Conservation (phyloP, 1,284 basidiomycete species). For the Rhodotorula glutinis region DNA sequence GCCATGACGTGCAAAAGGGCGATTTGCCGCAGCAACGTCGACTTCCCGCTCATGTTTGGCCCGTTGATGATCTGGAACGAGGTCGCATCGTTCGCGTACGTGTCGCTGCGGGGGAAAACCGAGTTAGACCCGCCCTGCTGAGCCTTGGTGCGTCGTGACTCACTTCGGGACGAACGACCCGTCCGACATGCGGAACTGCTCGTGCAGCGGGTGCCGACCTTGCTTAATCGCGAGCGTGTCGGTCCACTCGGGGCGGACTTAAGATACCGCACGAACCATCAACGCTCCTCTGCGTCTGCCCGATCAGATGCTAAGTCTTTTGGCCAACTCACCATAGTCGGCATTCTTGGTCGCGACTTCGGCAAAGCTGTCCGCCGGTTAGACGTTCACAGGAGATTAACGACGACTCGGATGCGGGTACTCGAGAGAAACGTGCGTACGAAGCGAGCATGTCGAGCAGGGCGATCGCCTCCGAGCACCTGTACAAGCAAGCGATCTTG, state of each 20-base stretch:
- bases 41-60: slow-evolving; percentile 84
- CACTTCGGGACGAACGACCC: slow-evolving; percentile 56
- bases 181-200: slow-evolving; percentile 61
- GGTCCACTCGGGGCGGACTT: slow-evolving; percentile 73
- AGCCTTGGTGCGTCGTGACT: slow-evolving; percentile 4
- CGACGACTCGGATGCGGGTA: too few species aligned
- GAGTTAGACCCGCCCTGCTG: not conserved
- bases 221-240: slow-evolving; percentile 45
- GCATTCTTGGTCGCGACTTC: slow-evolving; percentile 66
- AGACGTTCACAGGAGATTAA: too few species aligned
- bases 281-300: too few species aligned
- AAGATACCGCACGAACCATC: too few species aligned
- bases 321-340: slow-evolving; percentile 36
- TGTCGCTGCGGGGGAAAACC: slow-evolving; percentile 63
- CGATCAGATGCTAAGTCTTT: too few species aligned
- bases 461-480: slow-evolving; percentile 57
- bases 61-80: slow-evolving; percentile 72
- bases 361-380: slow-evolving; percentile 56
- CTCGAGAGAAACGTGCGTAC: slow-evolving; percentile 11
- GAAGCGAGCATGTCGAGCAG: slow-evolving; percentile 80
- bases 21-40: slow-evolving; percentile 83
- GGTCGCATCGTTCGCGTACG: slow-evolving; percentile 73
- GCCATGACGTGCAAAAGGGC: slow-evolving; percentile 80
- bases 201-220: slow-evolving; percentile 59
- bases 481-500: slow-evolving; percentile 42